phyloP scores from a whole-genome alignment of 805 yeast species.

The Brettanomyces bruxellensis region DNA sequence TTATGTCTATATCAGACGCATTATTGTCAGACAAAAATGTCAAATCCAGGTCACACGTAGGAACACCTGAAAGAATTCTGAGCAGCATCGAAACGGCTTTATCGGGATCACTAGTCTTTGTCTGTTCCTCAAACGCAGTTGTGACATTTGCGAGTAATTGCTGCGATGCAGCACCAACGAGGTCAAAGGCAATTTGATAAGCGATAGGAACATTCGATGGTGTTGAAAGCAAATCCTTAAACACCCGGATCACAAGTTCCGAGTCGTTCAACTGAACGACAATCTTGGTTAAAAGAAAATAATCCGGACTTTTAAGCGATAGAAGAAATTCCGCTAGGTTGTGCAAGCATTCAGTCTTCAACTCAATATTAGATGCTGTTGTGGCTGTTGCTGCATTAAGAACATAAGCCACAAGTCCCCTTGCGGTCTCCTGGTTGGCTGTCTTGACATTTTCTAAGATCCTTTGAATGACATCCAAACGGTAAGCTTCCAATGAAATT shows the following conservation, averaged over 20 bases:
- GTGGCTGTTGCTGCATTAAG: slow-evolving; percentile 57
- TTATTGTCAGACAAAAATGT: slow-evolving; percentile 82
- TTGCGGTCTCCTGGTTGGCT: slow-evolving; percentile 33
- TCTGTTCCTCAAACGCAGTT: slow-evolving; percentile 23
- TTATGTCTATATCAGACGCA: slow-evolving; percentile 74
- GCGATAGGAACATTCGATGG: slow-evolving; percentile 48
- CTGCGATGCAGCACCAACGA: slow-evolving; percentile 87
- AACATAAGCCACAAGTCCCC: slow-evolving; percentile 60
- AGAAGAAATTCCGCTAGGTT: slow-evolving; percentile 54
- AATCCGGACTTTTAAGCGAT: slow-evolving; percentile 59
- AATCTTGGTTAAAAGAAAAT: slow-evolving; percentile 74
- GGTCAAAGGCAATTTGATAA: slow-evolving; percentile 90
- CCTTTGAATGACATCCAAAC: slow-evolving; percentile 68
- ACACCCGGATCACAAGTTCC: slow-evolving; percentile 57
- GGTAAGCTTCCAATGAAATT: slow-evolving; percentile 77
- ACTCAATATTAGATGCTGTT: slow-evolving; percentile 53
- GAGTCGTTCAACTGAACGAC: slow-evolving; percentile 82
- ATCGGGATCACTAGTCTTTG: slow-evolving; percentile 13
- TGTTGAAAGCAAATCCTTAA: slow-evolving; percentile 44
- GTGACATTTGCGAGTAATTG: slow-evolving; percentile 60
- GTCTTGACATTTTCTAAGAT: slow-evolving; percentile 37
- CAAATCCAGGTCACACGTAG: slow-evolving; percentile 86
- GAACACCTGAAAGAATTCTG: slow-evolving; percentile 78
- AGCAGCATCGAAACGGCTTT: slow-evolving; percentile 29
- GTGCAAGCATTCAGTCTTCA: slow-evolving; percentile 57